phyloP scores from a whole-genome alignment of 768 basidiomycete species.

The Amanita exitialis region DNA sequence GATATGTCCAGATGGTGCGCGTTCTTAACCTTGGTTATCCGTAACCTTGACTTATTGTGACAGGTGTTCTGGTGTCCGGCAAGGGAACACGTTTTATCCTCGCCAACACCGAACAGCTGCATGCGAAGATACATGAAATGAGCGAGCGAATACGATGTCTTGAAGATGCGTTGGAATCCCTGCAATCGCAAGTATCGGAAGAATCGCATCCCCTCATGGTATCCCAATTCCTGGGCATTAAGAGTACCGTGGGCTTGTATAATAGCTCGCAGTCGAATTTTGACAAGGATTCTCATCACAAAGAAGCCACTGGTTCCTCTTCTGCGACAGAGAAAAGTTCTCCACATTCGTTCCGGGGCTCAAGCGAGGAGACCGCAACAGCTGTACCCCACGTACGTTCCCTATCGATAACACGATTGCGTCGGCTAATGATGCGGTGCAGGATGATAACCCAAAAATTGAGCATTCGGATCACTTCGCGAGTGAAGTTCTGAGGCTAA shows the following conservation, averaged over 20 bases:
- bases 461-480: constrained; percentile 21
- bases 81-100: constrained; percentile 61
- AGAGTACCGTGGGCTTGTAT: constrained; percentile 45
- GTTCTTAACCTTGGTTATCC: background rate
- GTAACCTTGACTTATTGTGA: constrained; percentile 4
- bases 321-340: background rate
- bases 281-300: constrained; percentile 2
- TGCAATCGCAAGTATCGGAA: constrained; percentile 18
- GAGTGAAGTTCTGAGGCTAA: constrained; percentile 38
- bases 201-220: constrained; percentile 40
- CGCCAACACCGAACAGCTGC: constrained; percentile 57
- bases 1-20: constrained; percentile 55
- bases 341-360: constrained; percentile 14
- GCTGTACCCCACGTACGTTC: constrained; percentile 8
- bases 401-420: background rate
- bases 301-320: background rate
- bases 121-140: constrained; percentile 57
- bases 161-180: constrained; percentile 39
- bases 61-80: constrained; percentile 56
- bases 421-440: background rate
- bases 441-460: constrained; percentile 8
- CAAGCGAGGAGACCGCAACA: constrained; percentile 20
- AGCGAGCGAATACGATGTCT: constrained; percentile 54
- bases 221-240: constrained; percentile 39
- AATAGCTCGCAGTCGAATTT: constrained; percentile 20